Conservation (phyloP, 2,329 filamentous ascomycete genomes). For the Botrytis galanthina region DNA sequence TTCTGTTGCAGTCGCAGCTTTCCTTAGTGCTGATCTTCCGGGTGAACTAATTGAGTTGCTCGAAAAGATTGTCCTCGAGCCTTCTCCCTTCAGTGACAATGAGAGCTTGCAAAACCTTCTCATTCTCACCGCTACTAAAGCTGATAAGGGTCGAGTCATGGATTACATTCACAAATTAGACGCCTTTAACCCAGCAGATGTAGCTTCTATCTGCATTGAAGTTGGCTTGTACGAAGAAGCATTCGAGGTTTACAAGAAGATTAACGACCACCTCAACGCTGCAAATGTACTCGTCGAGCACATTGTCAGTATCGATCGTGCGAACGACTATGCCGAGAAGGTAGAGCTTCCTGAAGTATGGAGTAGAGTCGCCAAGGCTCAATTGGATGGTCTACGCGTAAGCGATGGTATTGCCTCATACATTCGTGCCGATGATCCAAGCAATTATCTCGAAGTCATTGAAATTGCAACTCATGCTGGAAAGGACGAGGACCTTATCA, state of each 20-base stretch:
- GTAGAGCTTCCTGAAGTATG: slow-evolving; percentile 94
- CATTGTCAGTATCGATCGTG: slow-evolving; percentile 95
- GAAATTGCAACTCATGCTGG: slow-evolving; percentile 92
- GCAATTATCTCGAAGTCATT: slow-evolving; percentile 93
- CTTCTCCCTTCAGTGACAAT: slow-evolving; percentile 98
- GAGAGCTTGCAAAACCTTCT: slow-evolving; percentile 93
- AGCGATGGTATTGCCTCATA: slow-evolving; percentile 94
- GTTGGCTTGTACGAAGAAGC: slow-evolving; percentile 95
- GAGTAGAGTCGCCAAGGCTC: slow-evolving; percentile 97
- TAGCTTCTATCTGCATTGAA: slow-evolving; percentile 88
- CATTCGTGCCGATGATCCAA: slow-evolving; percentile 89
- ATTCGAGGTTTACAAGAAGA: slow-evolving; percentile 98
- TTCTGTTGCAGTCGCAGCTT: slow-evolving; percentile 87
- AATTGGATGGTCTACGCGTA: slow-evolving; percentile 91
- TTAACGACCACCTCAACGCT: slow-evolving; percentile 80
- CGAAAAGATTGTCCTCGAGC: slow-evolving; percentile 99
- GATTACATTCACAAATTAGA: slow-evolving; percentile 93
- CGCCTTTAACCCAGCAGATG: slow-evolving; percentile 87
- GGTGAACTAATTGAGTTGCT: slow-evolving; percentile 94
- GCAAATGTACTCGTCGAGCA: slow-evolving; percentile 92
- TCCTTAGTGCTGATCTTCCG: slow-evolving; percentile 87
- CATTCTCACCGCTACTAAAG: slow-evolving; percentile 94
- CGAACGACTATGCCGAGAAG: slow-evolving; percentile 91
- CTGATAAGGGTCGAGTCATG: slow-evolving; percentile 91
- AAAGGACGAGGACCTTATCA: slow-evolving; percentile 97